These are phyloP conservation scores for Udeniomyces megalosporus DNA, from an alignment of 768 basidiomycete genomes.

Conservation along the genomic window DNA sequence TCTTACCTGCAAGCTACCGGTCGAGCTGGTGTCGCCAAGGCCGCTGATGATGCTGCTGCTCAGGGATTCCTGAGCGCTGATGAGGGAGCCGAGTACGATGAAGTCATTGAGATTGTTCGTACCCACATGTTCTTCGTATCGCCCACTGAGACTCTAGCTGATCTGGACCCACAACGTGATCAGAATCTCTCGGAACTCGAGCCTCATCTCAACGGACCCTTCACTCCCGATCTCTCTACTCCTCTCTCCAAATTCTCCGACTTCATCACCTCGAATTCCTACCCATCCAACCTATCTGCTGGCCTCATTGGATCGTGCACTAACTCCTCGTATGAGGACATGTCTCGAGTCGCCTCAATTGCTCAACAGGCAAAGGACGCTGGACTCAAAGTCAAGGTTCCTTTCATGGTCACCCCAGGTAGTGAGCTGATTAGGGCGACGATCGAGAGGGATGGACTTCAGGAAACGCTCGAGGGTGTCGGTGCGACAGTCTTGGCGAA, in stretches of 20 bases:
- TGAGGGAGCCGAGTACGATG: conserved; percentile 78
- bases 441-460: conserved; percentile 84
- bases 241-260: conserved; percentile 74
- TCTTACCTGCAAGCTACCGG: conserved; percentile 80
- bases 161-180: background rate
- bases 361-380: conserved; percentile 73
- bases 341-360: conserved; percentile 84
- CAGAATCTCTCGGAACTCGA: conserved; percentile 79
- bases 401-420: conserved; percentile 35
- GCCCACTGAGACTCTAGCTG: too few species aligned
- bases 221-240: conserved; percentile 91
- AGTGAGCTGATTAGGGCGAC: conserved; percentile 88
- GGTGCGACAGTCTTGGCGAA: conserved; percentile 94
- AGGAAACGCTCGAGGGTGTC: conserved; percentile 60
- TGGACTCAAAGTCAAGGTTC: conserved; percentile 54
- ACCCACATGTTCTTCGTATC: background rate
- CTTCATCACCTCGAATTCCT: conserved; percentile 67
- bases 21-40: conserved; percentile 63
- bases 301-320: conserved; percentile 96
- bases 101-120: conserved; percentile 79
- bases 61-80: conserved; percentile 69
- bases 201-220: conserved; percentile 88
- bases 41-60: conserved; percentile 67
- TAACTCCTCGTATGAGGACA: conserved; percentile 93
- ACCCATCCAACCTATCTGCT: conserved; percentile 75